Percentiles rank a stretch among this genome's conserved stretches.
Evolutionary conservation across 2,329 filamentous ascomycete genomes (phyloP).

Genomic region (Apiospora rasikravindrae): DNA sequence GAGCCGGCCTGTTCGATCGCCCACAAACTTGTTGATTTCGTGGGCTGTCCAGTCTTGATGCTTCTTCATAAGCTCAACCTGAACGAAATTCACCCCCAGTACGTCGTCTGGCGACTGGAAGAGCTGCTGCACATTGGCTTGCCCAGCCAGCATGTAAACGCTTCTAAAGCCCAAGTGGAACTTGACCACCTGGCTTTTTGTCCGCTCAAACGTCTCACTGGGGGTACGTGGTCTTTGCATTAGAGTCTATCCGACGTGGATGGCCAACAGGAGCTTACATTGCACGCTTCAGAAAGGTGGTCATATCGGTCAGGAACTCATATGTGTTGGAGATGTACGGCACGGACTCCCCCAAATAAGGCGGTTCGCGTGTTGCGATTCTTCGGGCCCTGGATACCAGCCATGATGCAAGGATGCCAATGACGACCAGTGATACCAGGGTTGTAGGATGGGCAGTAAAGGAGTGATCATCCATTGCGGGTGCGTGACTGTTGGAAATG

Average conservation of each 20-base stretch:
- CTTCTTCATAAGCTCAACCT: background rate
- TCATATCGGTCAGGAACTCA: background rate
- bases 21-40: background rate
- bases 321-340: background rate
- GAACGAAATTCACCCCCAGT: background rate
- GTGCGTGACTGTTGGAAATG: too few species aligned
- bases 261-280: background rate
- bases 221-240: background rate
- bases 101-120: background rate
- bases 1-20: background rate
- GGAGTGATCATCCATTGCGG: too few species aligned
- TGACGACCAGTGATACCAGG: too few species aligned
- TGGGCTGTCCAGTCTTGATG: background rate
- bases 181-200: background rate
- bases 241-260: background rate
- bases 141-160: background rate
- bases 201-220: background rate
- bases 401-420: too few species aligned
- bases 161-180: background rate
- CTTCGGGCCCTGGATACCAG: too few species aligned
- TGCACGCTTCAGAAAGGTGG: background rate
- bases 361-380: background rate
- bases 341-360: background rate
- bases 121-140: background rate
- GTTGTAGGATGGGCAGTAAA: too few species aligned